Percentiles rank a stretch among this genome's conserved stretches.
These are phyloP conservation scores for Fusarium hostae DNA, from an alignment of 2,329 filamentous ascomycete genomes.

Conservation along the genomic window DNA sequence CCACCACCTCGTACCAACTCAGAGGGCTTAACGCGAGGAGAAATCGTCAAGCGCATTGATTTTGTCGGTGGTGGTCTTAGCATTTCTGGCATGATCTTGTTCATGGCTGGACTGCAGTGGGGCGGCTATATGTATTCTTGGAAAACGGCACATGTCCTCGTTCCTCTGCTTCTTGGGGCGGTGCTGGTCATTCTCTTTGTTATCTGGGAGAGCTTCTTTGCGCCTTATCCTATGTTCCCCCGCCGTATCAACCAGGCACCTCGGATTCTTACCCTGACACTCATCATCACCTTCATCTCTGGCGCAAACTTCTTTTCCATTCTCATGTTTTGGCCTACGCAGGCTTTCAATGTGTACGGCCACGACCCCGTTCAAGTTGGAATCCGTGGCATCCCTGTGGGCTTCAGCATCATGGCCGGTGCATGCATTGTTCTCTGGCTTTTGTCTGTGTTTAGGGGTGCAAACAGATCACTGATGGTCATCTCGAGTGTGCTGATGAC, in stretches of 20 bases:
- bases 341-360: neutral
- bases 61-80: neutral
- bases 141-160: neutral
- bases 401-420: neutral
- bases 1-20: neutral
- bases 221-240: neutral
- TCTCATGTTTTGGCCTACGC: neutral
- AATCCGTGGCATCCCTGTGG: neutral
- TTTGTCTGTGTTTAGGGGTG: neutral
- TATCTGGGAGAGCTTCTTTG: neutral
- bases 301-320: neutral
- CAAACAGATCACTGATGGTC: neutral
- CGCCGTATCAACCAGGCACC: neutral
- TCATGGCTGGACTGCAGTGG: neutral
- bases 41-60: neutral
- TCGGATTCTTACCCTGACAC: neutral
- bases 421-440: neutral
- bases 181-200: neutral
- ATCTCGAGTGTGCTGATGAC: neutral
- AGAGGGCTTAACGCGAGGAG: rapidly evolving
- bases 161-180: neutral
- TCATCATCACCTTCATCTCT: neutral
- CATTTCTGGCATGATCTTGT: neutral
- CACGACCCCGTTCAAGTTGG: neutral
- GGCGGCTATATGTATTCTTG: neutral